Percentiles rank a stretch among this genome's conserved stretches.
Conservation (phyloP, 2,329 filamentous ascomycete species). For the Talaromyces sp. region DNA sequence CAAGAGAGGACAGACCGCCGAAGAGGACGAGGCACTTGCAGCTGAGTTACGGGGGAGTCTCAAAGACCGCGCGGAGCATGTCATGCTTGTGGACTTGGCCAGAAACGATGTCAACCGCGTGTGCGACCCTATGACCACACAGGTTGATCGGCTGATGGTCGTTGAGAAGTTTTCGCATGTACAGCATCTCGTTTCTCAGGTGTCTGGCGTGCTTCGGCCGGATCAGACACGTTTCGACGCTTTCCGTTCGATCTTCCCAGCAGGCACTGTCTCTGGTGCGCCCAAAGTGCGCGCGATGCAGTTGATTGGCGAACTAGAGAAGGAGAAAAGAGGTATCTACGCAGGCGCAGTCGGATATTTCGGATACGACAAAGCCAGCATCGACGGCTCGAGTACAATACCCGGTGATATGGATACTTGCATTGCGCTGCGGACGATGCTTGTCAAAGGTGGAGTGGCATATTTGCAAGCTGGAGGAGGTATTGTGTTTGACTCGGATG, state of each 20-base stretch:
- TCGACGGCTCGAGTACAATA: conserved; percentile 56
- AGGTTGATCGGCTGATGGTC: conserved; percentile 91
- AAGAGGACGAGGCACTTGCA: conserved; percentile 78
- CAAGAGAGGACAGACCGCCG: conserved; percentile 72
- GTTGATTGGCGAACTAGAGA: conserved; percentile 88
- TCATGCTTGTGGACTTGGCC: conserved; percentile 95
- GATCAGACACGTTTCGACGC: conserved; percentile 91
- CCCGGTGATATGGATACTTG: conserved; percentile 92
- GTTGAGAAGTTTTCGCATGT: conserved; percentile 95
- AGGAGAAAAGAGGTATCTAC: conserved; percentile 91
- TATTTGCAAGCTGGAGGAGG: conserved; percentile 85
- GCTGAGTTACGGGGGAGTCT: conserved; percentile 72
- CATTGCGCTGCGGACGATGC: conserved; percentile 83
- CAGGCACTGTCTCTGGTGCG: conserved; percentile 90
- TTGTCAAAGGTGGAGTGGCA: conserved; percentile 84
- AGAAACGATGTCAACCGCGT: conserved; percentile 96
- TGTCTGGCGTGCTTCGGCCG: conserved; percentile 79
- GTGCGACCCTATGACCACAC: conserved; percentile 82
- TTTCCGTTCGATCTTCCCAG: conserved; percentile 93
- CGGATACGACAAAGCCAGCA: conserved; percentile 72
- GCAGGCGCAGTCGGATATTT: conserved; percentile 97
- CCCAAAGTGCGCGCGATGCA: conserved; percentile 98
- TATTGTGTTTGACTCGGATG: conserved; percentile 92
- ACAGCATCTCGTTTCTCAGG: conserved; percentile 93
- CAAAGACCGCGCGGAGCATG: conserved; percentile 91